phyloP scores from a whole-genome alignment of 208 protist species.

The Trypanosoma cruzi region DNA sequence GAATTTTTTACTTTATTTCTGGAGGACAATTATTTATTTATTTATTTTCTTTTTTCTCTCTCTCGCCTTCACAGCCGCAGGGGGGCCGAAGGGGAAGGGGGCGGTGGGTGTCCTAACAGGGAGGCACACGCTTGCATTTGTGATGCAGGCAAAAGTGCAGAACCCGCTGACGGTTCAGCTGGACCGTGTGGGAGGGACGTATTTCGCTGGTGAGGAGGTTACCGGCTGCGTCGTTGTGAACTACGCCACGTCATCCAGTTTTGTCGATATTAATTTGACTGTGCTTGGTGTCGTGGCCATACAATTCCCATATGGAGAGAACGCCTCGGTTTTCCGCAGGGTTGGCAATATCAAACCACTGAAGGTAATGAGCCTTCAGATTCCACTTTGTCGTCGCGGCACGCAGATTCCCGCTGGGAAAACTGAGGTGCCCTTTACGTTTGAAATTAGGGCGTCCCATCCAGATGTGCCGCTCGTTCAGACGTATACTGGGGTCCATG shows the following conservation, averaged over 20 bases:
- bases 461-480: slow-evolving; percentile 28
- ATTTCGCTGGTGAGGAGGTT: slow-evolving; percentile 41
- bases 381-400: slow-evolving; percentile 24
- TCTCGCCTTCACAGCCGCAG: background rate
- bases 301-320: slow-evolving; percentile 36
- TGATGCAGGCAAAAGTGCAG: background rate
- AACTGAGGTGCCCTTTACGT: slow-evolving; percentile 87
- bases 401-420: slow-evolving; percentile 52
- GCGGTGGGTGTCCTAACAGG: background rate
- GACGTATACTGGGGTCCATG: slow-evolving; percentile 61
- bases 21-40: no score
- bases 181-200: slow-evolving; percentile 35
- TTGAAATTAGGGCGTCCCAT: slow-evolving; percentile 47
- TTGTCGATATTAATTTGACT: slow-evolving; percentile 51
- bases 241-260: slow-evolving; percentile 35
- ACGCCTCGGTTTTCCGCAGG: slow-evolving; percentile 68
- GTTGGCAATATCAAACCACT: slow-evolving; percentile 78
- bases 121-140: background rate
- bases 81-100: background rate
- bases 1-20: background rate
- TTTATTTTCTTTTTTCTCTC: background rate
- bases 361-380: slow-evolving; percentile 37
- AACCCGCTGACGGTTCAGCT: slow-evolving; percentile 18
- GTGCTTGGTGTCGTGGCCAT: slow-evolving; percentile 48
- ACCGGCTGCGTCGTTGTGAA: slow-evolving; percentile 53